Evolutionary conservation across 192 early-diverging fungal genomes (phyloP), one percentile per base, ranked within the genome.

Genomic region (Coemansia sp.): DNA sequence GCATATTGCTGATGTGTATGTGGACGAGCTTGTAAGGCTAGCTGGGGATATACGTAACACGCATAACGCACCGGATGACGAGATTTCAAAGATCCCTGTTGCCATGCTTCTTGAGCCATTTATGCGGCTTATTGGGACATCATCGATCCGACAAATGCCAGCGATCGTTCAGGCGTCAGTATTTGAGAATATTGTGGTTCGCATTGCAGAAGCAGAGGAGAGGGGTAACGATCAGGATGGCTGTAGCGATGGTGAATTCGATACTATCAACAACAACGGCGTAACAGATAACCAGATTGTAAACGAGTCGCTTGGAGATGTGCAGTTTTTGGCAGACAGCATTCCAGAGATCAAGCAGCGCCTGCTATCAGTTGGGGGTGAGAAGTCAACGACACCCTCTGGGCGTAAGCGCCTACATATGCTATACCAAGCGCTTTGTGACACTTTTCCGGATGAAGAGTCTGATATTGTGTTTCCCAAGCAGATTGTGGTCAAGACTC

Each of bases 161-260:
- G 60, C 67, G n/a, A 56, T 62, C 18, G 56, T 80, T 18, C 67
- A 73, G 25, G 71, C 67, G 53, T 62, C 67, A 0, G 77, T 80
- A n/a, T 80, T 80, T 65, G 71, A 70, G 26, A 70, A 67, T 47
- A 64, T 64, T 23, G 77, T 80, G 22, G 60, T 80, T 19, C 77
- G 77, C 19, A 80, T 80, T 50, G 77, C 77, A 48, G 71, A 80
- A 49, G 77, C 77, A 4, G 77, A 80, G 54, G 71, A 74, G 49
- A 60, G 61, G 27, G 53, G 58, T 18, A 60, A 54, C 23, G 58
- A 30, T 21, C 56, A 64, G 2, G 51, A 26, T 41, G 27, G 23
- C 54, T 25, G 49, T 19, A 61, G 63, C 25, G 58, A 48, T 7
- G 57, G 56, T 9, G 30, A 16, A 26, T 22, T 9, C 9, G 55